These are phyloP conservation scores for Eutypa lata DNA, from an alignment of 2,329 filamentous ascomycete genomes.

Conservation along the genomic window DNA sequence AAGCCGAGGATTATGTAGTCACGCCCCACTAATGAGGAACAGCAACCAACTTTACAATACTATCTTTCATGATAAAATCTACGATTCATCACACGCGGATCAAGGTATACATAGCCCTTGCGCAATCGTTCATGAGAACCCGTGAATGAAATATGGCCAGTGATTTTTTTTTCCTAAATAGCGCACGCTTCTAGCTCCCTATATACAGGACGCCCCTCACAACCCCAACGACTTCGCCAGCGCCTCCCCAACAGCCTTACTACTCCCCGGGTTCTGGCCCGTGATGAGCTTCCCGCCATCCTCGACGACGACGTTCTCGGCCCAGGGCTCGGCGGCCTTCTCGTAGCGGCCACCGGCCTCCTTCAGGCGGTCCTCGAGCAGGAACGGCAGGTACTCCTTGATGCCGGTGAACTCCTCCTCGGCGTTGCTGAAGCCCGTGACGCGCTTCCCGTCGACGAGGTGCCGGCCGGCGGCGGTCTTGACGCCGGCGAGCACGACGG, in stretches of 20 bases:
- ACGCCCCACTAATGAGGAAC: no score
- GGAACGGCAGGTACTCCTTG: conserved; percentile 51
- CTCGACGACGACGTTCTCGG: conserved; percentile 46
- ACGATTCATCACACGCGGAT: no score
- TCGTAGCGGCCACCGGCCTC: conserved; percentile 52
- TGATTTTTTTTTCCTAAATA: no score
- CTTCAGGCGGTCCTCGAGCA: conserved; percentile 55
- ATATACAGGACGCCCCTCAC: conserved; percentile 4
- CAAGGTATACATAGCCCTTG: no score
- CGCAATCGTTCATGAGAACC: no score
- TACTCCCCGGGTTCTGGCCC: conserved; percentile 56
- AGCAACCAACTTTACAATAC: no score
- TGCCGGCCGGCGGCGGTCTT: conserved; percentile 47
- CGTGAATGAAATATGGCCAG: no score
- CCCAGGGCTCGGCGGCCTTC: conserved; percentile 51
- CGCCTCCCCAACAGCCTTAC: conserved; percentile 48
- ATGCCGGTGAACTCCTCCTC: conserved; percentile 49
- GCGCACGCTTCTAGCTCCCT: no score
- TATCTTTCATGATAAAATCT: no score
- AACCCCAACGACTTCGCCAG: conserved; percentile 43
- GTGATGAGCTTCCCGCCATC: conserved; percentile 48
- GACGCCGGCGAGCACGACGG: conserved; percentile 59
- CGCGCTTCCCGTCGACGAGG: conserved; percentile 53
- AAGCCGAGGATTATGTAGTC: no score
- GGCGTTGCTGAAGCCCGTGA: conserved; percentile 57